Base-by-base conservation (phyloP, 1,139 yeast species). In the Nakaseomyces sp. region DNA sequence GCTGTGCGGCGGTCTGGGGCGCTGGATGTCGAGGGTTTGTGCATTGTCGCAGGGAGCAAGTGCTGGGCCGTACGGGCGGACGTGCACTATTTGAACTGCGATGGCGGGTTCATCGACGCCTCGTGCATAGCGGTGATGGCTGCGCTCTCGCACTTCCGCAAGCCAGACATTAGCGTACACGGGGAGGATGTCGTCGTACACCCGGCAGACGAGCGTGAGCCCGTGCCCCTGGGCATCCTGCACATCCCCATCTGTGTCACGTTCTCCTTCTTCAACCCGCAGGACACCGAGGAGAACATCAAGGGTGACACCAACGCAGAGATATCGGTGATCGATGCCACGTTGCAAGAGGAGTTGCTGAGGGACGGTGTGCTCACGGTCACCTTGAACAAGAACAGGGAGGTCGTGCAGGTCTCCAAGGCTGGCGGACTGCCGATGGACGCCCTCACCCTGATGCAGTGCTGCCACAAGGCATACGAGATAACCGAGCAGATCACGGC, bases 181-280 rank as follows among this genome's bases (percentile, higher is more conserved):
- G 86, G 85, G 30, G 88, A 80, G 45, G 77, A 74, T 45, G 73
- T 87, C 12, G 72, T 81, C 10, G 72, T 91, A 1, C 89, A 85
- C 58, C 74, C 80, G 35, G 60, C 77, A 22, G 77, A 80, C 31
- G 96, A 89, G 57, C 74, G 95, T 49, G 87, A 85, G 40, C 96
- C 96, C 1, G 88, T 88, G 0, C 81, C 91, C 25, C 70, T 91
- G 45, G 82, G 95, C 43, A 76, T 91, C 15, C 68, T 91, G 50
- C 98, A 91, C 61, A 76, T 87, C 3, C 98, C 98, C 2, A 75
- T 91, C 40, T 87, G 96, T 64, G 79, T 88, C n/a, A 82, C 95
- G 0, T 88, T 85, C 65, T 81, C 88, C 32, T 85, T 91, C 58
- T 87, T 77, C 68, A 81, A 83, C 55, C 82, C 85, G 3, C 67